Evolutionary conservation across 2,329 filamentous ascomycete genomes (phyloP).

Genomic region (Pyrenophora tritici-repentis): DNA sequence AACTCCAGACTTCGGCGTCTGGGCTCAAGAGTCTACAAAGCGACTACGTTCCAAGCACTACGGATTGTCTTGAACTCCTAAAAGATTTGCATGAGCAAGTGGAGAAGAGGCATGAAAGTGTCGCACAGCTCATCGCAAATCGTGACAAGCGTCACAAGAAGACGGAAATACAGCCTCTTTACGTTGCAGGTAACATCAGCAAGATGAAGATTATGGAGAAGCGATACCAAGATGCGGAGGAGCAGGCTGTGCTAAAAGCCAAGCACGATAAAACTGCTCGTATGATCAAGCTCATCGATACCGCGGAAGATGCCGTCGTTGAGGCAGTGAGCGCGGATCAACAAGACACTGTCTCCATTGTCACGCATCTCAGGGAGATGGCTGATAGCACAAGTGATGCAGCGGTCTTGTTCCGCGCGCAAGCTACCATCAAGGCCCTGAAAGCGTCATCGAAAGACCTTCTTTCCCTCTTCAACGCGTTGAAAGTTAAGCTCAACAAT

Average conservation of each 20-base stretch:
- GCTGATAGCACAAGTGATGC: constrained; percentile 38
- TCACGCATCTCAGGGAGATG: constrained; percentile 49
- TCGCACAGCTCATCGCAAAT: constrained; percentile 57
- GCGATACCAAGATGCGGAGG: constrained; percentile 56
- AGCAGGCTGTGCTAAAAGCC: constrained; percentile 55
- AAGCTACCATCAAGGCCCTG: constrained; percentile 42
- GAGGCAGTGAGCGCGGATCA: constrained; percentile 59
- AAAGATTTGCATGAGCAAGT: constrained; percentile 53
- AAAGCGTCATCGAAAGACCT: constrained; percentile 47
- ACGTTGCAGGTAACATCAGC: constrained; percentile 57
- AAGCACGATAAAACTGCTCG: constrained; percentile 56
- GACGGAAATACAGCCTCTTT: constrained; percentile 58
- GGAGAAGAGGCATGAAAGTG: constrained; percentile 56
- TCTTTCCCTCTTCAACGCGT: constrained; percentile 52
- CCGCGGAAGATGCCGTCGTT: constrained; percentile 57
- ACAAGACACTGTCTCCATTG: constrained; percentile 55
- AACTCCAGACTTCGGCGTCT: constrained; percentile 31
- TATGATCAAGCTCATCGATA: constrained; percentile 56
- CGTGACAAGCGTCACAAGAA: constrained; percentile 61
- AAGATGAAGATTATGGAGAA: constrained; percentile 55
- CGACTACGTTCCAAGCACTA: constrained; percentile 23
- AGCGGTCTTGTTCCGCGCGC: constrained; percentile 31
- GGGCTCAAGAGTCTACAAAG: constrained; percentile 28
- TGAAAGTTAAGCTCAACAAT: constrained; percentile 57
- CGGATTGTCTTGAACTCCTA: constrained; percentile 43